A percentile compares a stretch with the other conserved stretches of the same genome.
These are phyloP conservation scores for Wolfiporia cocos DNA, from an alignment of 1,284 basidiomycete species.

Conservation along the genomic window DNA sequence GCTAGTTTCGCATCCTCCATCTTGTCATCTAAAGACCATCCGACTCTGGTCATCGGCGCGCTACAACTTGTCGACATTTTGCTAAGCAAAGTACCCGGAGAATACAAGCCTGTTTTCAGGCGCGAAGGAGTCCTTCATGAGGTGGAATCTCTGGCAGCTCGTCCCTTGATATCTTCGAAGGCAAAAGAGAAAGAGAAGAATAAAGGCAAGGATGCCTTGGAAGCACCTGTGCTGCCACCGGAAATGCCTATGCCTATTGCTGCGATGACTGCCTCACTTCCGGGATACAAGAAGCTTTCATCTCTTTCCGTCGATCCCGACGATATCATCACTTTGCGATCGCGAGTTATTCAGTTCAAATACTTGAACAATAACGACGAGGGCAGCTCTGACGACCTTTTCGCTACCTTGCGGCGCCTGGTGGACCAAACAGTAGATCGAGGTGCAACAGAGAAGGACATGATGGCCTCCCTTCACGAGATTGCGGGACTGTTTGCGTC, in stretches of 20 bases:
- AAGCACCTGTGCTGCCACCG: constrained; percentile 26
- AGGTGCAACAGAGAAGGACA: constrained; percentile 56
- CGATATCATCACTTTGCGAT: constrained; percentile 86
- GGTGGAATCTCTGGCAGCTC: constrained; percentile 69
- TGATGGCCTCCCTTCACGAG: constrained; percentile 61
- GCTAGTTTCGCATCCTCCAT: constrained; percentile 91
- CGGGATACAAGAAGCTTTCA: constrained; percentile 61
- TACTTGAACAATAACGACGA: constrained; percentile 58
- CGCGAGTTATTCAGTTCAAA: constrained; percentile 81
- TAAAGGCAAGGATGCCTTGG: constrained; percentile 31
- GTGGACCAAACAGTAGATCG: constrained; percentile 56
- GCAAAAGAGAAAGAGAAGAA: constrained; percentile 47
- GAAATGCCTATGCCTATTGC: constrained; percentile 31
- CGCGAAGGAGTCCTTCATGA: constrained; percentile 94
- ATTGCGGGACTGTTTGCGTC: constrained; percentile 79
- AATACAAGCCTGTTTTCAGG: constrained; percentile 84
- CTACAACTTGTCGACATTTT: constrained; percentile 90
- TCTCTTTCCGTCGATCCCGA: constrained; percentile 71
- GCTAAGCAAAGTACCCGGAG: constrained; percentile 71
- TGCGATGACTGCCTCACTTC: constrained; percentile 36
- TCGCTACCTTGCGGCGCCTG: constrained; percentile 57
- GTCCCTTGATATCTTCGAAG: constrained; percentile 51
- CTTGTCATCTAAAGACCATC: constrained; percentile 85
- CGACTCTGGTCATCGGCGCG: constrained; percentile 78
- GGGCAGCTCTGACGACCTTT: constrained; percentile 56